Base-by-base conservation (phyloP, 2,329 filamentous ascomycete species). In the Paramyrothecium sp. region DNA sequence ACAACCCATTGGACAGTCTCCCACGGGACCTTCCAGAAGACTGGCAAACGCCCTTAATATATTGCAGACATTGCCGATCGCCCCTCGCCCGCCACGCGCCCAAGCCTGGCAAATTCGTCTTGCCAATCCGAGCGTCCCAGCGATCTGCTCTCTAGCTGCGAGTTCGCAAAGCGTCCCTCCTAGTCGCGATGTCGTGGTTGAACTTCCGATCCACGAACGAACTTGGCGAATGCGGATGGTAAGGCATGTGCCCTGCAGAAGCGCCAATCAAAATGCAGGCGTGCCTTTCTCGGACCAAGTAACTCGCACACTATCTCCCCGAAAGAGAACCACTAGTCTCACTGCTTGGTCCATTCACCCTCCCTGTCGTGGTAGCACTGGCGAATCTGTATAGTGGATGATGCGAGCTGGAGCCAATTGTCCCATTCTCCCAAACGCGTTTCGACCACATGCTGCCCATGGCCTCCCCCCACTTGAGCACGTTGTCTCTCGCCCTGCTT, bases 1-100 rank as follows among this genome's bases (percentile, higher is more conserved):
- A 49, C 51, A 54, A 47, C 33, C 51, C 26, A 53, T 53, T 53
- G 51, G 46, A 44, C 47, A 44, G 51, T 8, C 17, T 51, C 38
- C 20, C 19, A 30, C 22, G 38, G 34, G 55, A 46, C 41, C 13
- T 50, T 44, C n/a, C 38, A 44, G 13, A 17, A 44, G 38, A 44
- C 13, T 44, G 38, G 38, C 38, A 44, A 12, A 19, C 38, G 38
- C 13, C 38, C 13, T 44, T 19, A 19, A 44, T 30, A 30, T 30
- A 30, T 30, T 30, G 26, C 26, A 30, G 10, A 30, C 26, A 30
- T 10, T 30, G 26, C 26, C 26, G 26, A 30, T 30, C 26, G 26
- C 26, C 26, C 26, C 26, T 44, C 38, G 38, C 38, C 38, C 38
- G 5, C n/a, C 38, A 44, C 38, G 38, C 38, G 38, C 26, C 26